Percentiles rank a stretch among this genome's conserved stretches.
phyloP scores from a whole-genome alignment of 371 early-diverging fungal species.

The Lichtheimia corymbifera region DNA sequence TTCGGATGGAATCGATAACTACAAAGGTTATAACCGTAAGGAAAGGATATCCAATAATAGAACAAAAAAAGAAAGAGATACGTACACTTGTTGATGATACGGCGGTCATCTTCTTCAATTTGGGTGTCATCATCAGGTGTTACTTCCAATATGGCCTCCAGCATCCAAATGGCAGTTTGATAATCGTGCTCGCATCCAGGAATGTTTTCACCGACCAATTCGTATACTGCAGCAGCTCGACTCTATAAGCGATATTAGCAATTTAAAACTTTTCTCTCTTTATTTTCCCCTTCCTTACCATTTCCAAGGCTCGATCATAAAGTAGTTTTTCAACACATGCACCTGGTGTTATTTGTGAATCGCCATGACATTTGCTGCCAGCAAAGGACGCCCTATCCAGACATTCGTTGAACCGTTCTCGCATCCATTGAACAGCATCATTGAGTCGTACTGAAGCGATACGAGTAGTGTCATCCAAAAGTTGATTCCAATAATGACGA shows the following conservation, averaged over 20 bases:
- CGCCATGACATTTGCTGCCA: constrained; percentile 47
- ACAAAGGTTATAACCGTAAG: neutral
- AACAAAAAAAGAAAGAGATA: neutral
- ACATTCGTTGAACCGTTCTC: constrained; percentile 84
- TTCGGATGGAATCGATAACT: constrained; percentile 53
- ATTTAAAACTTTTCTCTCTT: no score
- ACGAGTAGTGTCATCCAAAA: constrained; percentile 26
- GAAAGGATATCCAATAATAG: constrained; percentile 1
- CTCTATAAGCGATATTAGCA: constrained; percentile 31
- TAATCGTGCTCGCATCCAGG: constrained; percentile 74
- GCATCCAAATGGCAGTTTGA: constrained; percentile 78
- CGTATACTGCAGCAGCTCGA: constrained; percentile 54
- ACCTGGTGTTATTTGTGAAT: constrained; percentile 37
- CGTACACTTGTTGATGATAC: constrained; percentile 63
- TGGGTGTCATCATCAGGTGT: constrained; percentile 43
- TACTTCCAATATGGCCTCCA: constrained; percentile 70
- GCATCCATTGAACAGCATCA: constrained; percentile 84
- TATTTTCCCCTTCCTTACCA: constrained; percentile 31
- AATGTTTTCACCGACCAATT: constrained; percentile 57
- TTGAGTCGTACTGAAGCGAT: constrained; percentile 48
- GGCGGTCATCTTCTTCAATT: constrained; percentile 60
- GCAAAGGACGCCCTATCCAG: constrained; percentile 76
- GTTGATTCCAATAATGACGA: constrained; percentile 66
- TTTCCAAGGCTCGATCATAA: constrained; percentile 70
- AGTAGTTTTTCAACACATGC: constrained; percentile 65